These are phyloP conservation scores for Saccharomycopsis javanensis DNA, from an alignment of 805 yeast genomes.

Conservation along the genomic window DNA sequence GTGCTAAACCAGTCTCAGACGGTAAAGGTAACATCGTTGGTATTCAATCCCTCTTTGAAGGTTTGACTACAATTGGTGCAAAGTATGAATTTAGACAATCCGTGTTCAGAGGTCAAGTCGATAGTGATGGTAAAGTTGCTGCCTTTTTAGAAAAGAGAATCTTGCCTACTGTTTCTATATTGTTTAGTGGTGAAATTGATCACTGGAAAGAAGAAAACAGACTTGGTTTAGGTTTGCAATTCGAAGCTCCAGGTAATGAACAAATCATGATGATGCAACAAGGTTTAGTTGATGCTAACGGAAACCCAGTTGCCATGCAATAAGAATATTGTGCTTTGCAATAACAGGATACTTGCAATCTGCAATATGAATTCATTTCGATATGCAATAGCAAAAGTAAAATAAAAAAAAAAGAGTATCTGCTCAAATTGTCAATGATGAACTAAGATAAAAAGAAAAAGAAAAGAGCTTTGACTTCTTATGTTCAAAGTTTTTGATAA, in stretches of 20 bases:
- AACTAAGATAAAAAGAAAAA: no score
- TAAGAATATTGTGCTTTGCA: no score
- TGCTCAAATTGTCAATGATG: no score
- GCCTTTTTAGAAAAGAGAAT: conserved; percentile 90
- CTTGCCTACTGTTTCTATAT: conserved; percentile 78
- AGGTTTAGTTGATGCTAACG: conserved; percentile 72
- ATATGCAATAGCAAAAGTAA: not conserved
- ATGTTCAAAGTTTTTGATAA: no score
- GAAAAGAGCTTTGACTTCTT: no score
- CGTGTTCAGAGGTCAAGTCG: conserved; percentile 89
- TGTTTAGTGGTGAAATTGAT: conserved; percentile 89
- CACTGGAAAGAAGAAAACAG: conserved; percentile 70
- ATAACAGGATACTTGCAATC: no score
- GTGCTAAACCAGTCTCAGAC: conserved; percentile 63
- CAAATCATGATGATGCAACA: conserved; percentile 52
- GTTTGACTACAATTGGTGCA: conserved; percentile 89
- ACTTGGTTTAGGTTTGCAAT: conserved; percentile 89
- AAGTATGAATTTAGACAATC: conserved; percentile 97
- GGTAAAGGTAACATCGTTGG: conserved; percentile 73
- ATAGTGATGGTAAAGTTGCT: conserved; percentile 82
- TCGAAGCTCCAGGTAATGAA: conserved; percentile 74
- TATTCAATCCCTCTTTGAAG: conserved; percentile 78
- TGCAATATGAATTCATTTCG: no score
- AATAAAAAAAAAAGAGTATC: no score
- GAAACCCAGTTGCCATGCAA: conserved; percentile 59